phyloP scores from a whole-genome alignment of 2,329 filamentous ascomycete species.

The Lecanicillium sp. region DNA sequence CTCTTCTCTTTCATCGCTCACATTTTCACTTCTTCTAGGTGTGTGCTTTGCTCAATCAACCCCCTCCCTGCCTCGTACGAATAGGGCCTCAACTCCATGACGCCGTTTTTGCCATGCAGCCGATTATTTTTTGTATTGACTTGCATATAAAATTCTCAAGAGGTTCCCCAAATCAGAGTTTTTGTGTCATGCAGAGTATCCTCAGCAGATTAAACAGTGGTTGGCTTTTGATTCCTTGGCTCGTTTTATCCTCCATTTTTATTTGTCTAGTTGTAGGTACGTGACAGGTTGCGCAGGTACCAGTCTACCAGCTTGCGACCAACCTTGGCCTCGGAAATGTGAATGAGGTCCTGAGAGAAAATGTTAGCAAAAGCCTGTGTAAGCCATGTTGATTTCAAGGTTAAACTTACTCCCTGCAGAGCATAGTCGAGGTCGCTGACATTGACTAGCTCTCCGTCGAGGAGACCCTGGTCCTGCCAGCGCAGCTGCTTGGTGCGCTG shows the following conservation, averaged over 20 bases:
- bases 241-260: slow-evolving; percentile 6
- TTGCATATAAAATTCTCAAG: background rate
- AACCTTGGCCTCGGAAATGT: slow-evolving; percentile 98
- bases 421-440: slow-evolving; percentile 96
- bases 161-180: too few relatives aligned
- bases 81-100: slow-evolving; percentile 29
- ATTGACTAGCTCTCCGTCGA: slow-evolving; percentile 89
- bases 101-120: slow-evolving; percentile 31
- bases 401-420: slow-evolving; percentile 71
- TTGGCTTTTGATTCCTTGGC: slow-evolving; percentile 4
- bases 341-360: slow-evolving; percentile 73
- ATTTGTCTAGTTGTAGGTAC: slow-evolving; percentile 67
- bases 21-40: background rate
- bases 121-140: slow-evolving; percentile 3
- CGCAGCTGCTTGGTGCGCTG: slow-evolving; percentile 94
- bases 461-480: slow-evolving; percentile 78
- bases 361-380: slow-evolving; percentile 18
- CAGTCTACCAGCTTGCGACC: slow-evolving; percentile 95
- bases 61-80: background rate
- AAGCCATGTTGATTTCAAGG: background rate
- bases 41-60: too few relatives aligned
- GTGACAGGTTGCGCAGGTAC: slow-evolving; percentile 94
- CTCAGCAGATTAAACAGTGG: background rate
- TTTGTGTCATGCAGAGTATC: too few relatives aligned
- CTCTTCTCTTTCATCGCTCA: too few relatives aligned